Conservation (phyloP, 2,329 filamentous ascomycete species). For the Teratosphaeria destructans region DNA sequence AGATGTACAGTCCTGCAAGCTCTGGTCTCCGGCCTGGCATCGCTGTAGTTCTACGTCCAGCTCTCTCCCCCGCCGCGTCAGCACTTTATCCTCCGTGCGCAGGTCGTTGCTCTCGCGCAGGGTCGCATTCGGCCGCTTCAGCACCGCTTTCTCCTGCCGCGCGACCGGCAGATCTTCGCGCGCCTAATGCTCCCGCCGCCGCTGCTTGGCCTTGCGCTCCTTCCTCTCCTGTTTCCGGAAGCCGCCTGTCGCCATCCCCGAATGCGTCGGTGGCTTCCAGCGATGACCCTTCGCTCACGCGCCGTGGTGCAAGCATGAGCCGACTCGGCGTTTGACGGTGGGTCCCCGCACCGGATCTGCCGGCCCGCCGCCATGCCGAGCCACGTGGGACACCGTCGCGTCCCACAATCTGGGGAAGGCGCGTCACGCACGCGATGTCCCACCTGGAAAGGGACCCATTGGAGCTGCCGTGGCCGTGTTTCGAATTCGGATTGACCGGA, state of each 20-base stretch:
- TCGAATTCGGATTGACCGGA: background rate
- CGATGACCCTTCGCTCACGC: background rate
- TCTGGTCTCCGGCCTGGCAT: background rate
- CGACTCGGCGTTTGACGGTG: background rate
- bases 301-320: background rate
- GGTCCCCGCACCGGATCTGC: background rate
- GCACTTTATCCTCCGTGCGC: background rate
- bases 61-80: background rate
- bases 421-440: background rate
- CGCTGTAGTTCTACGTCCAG: background rate
- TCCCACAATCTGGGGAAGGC: background rate
- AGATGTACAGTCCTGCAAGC: background rate
- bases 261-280: background rate
- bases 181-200: background rate
- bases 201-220: constrained; percentile 1
- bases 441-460: background rate
- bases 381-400: background rate
- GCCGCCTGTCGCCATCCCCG: background rate
- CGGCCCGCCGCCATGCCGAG: too few relatives aligned
- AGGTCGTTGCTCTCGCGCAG: constrained; percentile 1
- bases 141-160: background rate
- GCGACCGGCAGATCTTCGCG: background rate
- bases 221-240: background rate
- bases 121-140: background rate
- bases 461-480: background rate